Evolutionary conservation across 257 asterid species (phyloP).

Genomic region (Schizonepeta tenuifolia): DNA sequence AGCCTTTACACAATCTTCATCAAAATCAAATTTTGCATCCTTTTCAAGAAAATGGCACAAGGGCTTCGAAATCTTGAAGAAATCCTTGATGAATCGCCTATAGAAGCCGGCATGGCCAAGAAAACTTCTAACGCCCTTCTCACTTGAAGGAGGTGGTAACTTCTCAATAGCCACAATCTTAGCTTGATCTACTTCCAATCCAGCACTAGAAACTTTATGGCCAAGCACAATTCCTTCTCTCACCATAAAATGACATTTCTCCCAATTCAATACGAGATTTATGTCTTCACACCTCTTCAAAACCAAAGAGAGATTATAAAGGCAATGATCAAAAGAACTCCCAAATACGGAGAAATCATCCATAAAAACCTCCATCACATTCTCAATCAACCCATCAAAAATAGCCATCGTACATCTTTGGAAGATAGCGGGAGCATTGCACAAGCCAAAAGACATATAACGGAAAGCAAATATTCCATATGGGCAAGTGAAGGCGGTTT

Average conservation of each 20-base stretch:
- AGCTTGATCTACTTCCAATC: background rate
- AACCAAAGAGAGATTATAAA: no score
- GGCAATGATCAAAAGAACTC: background rate
- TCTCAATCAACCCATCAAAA: background rate
- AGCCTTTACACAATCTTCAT: background rate
- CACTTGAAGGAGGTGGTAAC: background rate
- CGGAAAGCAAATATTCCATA: background rate
- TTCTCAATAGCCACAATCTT: background rate
- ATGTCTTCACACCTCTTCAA: no score
- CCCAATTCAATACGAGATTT: no score
- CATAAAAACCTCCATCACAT: background rate
- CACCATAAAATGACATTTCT: background rate
- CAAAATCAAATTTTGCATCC: background rate
- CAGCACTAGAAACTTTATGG: background rate
- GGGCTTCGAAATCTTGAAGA: background rate
- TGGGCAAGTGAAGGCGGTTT: background rate
- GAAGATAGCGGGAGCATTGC: background rate
- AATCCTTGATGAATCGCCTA: background rate
- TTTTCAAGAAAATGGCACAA: background rate
- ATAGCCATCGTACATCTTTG: background rate
- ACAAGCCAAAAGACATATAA: background rate
- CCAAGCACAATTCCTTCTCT: background rate
- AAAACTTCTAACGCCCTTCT: background rate
- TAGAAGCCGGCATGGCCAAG: background rate
- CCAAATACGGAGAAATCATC: background rate